phyloP scores from a whole-genome alignment of 768 basidiomycete species.

The Auriculariales sp. region DNA sequence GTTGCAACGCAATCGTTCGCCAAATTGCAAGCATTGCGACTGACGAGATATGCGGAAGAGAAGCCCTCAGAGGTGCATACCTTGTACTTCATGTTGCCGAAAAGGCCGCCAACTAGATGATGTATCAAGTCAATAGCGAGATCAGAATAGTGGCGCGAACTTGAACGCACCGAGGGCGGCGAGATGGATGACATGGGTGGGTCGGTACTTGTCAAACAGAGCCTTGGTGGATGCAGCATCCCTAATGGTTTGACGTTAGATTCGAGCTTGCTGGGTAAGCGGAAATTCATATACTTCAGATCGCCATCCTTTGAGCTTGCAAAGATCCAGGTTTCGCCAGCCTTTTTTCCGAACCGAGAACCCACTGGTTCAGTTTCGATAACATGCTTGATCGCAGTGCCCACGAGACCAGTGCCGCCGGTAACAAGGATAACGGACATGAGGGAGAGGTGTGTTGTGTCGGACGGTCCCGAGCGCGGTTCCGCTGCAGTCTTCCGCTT shows the following conservation, averaged over 20 bases:
- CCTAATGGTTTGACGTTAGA: conserved; percentile 16
- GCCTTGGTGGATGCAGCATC: conserved; percentile 51
- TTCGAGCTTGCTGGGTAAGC: not conserved
- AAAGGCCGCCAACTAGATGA: conserved; percentile 72
- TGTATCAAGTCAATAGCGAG: not conserved
- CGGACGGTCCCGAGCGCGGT: conserved; percentile 31
- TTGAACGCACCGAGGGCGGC: conserved; percentile 67
- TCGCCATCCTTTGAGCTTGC: conserved; percentile 68
- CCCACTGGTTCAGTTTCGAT: conserved; percentile 67
- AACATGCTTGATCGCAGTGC: conserved; percentile 66
- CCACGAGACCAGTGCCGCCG: conserved; percentile 77
- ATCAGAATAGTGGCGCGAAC: not conserved
- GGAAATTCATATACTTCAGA: conserved; percentile 53
- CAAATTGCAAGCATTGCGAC: too few species aligned
- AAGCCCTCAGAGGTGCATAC: conserved; percentile 21
- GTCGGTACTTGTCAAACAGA: conserved; percentile 82
- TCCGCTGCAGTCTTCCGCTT: conserved; percentile 56
- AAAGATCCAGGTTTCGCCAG: conserved; percentile 81
- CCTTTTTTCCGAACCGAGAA: conserved; percentile 60
- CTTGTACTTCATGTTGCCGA: conserved; percentile 93
- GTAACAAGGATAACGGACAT: conserved; percentile 56
- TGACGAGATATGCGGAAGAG: too few species aligned
- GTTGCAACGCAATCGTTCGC: too few species aligned
- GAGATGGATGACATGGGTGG: conserved; percentile 92
- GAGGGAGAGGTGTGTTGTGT: not conserved